A percentile compares a stretch with the other conserved stretches of the same genome.
These are phyloP conservation scores for Amylocarpus encephaloides DNA, from an alignment of 2,329 filamentous ascomycete genomes.

Conservation along the genomic window DNA sequence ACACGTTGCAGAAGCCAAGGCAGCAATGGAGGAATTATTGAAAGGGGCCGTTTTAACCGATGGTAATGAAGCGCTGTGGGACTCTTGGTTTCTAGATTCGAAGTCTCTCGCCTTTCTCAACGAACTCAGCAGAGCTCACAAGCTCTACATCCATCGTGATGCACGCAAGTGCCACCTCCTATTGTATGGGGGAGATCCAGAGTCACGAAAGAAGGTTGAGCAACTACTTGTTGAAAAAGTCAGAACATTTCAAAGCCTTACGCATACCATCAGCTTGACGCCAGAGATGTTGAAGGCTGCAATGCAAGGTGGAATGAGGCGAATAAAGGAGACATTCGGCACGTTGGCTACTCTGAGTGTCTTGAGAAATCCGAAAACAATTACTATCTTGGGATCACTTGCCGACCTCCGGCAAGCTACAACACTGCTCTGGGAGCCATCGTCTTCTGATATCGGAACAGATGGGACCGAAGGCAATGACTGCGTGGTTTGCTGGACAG, in stretches of 20 bases:
- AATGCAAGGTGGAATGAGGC: constrained; percentile 25
- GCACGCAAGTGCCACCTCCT: constrained; percentile 27
- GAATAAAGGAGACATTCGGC: constrained; percentile 31
- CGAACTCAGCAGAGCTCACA: not conserved
- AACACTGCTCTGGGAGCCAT: not conserved
- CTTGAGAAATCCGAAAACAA: constrained; percentile 29
- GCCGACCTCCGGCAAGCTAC: constrained; percentile 2
- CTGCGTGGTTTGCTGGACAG: constrained; percentile 35
- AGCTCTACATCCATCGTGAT: constrained; percentile 30
- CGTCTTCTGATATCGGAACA: not conserved
- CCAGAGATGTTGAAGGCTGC: constrained; percentile 3
- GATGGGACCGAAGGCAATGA: constrained; percentile 6
- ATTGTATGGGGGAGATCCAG: constrained; percentile 15
- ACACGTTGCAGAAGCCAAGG: constrained; percentile 31
- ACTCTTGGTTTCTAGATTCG: constrained; percentile 21
- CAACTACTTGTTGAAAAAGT: not conserved
- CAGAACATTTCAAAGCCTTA: not conserved
- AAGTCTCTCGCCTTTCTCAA: constrained; percentile 17
- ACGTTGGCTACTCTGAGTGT: constrained; percentile 32
- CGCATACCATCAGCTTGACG: constrained; percentile 1
- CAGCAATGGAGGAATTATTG: constrained; percentile 31
- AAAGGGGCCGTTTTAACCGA: constrained; percentile 29
- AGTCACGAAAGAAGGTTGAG: not conserved
- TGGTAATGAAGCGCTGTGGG: constrained; percentile 30
- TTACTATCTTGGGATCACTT: constrained; percentile 22